Evolutionary conservation across 257 asterid species (phyloP).

Genomic region (Nicotiana obtusifolia): DNA sequence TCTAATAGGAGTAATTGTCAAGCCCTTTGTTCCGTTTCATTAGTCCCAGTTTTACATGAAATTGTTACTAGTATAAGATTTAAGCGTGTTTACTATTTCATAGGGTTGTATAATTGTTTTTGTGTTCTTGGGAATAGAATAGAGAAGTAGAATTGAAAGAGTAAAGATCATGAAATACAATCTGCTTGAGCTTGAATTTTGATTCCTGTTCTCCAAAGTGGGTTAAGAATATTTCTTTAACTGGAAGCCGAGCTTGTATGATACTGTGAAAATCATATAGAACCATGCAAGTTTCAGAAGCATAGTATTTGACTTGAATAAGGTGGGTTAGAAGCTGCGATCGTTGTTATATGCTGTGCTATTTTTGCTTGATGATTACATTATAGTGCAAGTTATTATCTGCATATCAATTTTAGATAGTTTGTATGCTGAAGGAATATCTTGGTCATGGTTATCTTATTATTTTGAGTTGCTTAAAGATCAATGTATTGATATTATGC

Average conservation of each 20-base stretch:
- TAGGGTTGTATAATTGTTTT: background rate
- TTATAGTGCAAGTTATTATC: background rate
- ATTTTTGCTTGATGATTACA: background rate
- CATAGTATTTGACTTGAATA: background rate
- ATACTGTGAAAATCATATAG: background rate
- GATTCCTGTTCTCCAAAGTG: background rate
- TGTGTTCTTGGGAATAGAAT: background rate
- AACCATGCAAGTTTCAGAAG: background rate
- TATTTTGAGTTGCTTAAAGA: background rate
- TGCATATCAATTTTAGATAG: background rate
- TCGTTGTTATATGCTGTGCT: background rate
- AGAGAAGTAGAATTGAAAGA: no score
- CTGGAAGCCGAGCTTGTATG: background rate
- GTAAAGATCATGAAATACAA: background rate
- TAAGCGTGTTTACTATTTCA: background rate
- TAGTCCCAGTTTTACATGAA: background rate
- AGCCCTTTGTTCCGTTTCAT: background rate
- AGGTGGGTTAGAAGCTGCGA: background rate
- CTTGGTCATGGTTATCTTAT: no score
- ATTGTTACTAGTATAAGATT: background rate
- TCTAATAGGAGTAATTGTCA: background rate
- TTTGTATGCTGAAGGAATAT: slow-evolving; percentile 1
- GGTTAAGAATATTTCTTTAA: background rate
- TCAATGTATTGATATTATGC: slow-evolving; percentile 5
- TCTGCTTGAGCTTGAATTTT: background rate